Percentiles rank a stretch among this genome's conserved stretches.
phyloP scores from a whole-genome alignment of 1,284 basidiomycete species.

The Rhizopogon parksii region DNA sequence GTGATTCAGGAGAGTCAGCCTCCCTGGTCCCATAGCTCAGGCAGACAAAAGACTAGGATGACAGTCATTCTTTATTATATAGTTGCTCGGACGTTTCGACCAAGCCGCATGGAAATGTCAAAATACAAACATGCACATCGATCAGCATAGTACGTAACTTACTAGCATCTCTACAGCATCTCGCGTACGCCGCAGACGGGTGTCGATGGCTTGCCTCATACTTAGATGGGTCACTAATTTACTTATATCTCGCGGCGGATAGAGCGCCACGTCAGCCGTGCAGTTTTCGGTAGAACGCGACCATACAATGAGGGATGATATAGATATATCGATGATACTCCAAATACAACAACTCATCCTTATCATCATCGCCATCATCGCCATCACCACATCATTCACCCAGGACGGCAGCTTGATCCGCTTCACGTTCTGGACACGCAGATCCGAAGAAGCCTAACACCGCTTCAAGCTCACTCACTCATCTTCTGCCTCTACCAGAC shows the following conservation, averaged over 20 bases:
- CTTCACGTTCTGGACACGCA: slow-evolving; percentile 26
- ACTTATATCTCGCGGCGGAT: slow-evolving; percentile 46
- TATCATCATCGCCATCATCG: slow-evolving; percentile 50
- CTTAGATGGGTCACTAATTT: too few species aligned
- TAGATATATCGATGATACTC: slow-evolving; percentile 71
- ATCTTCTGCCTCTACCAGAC: slow-evolving; percentile 27
- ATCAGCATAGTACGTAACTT: too few species aligned
- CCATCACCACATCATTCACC: slow-evolving; percentile 73
- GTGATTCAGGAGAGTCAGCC: too few species aligned
- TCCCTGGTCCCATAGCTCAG: too few species aligned
- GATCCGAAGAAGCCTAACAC: slow-evolving; percentile 30
- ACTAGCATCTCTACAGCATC: too few species aligned
- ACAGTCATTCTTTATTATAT: too few species aligned
- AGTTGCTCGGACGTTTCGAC: too few species aligned
- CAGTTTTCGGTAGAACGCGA: slow-evolving; percentile 55
- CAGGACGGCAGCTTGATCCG: slow-evolving; percentile 51
- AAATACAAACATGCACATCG: too few species aligned
- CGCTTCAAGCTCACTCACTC: slow-evolving; percentile 20
- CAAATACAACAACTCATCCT: slow-evolving; percentile 63
- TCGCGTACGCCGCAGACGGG: too few species aligned
- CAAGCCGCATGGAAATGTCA: too few species aligned
- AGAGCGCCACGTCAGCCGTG: slow-evolving; percentile 57
- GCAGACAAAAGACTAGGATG: too few species aligned
- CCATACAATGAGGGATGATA: slow-evolving; percentile 63
- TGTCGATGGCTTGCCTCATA: too few species aligned